Conservation (phyloP, 352 stramenopile species). For the Sclerospora graminicola region DNA sequence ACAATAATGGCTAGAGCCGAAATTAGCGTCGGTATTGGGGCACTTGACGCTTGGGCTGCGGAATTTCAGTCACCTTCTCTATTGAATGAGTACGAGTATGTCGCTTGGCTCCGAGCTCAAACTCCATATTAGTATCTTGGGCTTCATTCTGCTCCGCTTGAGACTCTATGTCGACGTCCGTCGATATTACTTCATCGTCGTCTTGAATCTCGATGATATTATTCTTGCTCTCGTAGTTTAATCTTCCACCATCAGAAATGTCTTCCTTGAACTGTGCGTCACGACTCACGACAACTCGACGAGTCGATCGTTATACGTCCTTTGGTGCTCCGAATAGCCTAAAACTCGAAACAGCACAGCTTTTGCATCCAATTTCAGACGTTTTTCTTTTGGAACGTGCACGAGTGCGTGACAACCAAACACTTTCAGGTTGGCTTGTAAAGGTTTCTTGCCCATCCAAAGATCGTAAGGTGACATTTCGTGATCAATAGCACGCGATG, state of each 20-base stretch:
- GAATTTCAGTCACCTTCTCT: too few species aligned
- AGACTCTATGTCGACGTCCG: too few species aligned
- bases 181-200: not conserved
- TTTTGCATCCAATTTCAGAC: not conserved
- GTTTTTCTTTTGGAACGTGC: too few species aligned
- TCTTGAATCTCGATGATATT: not conserved
- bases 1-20: too few species aligned
- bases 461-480: not conserved
- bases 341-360: constrained; percentile 2
- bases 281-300: not conserved
- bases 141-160: not conserved
- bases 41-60: too few species aligned
- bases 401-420: constrained; percentile 4
- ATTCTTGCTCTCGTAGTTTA: not conserved
- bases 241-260: not conserved
- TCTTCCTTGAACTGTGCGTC: not conserved
- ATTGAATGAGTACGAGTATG: too few species aligned
- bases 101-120: too few species aligned
- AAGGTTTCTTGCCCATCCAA: not conserved
- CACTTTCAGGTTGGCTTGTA: not conserved
- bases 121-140: not conserved
- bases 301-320: not conserved
- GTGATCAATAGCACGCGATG: not conserved
- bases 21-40: too few species aligned
- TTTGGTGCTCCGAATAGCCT: constrained; percentile 4